Evolutionary conservation across 805 yeast species (phyloP).

Genomic region (Komagataella ulmi): DNA sequence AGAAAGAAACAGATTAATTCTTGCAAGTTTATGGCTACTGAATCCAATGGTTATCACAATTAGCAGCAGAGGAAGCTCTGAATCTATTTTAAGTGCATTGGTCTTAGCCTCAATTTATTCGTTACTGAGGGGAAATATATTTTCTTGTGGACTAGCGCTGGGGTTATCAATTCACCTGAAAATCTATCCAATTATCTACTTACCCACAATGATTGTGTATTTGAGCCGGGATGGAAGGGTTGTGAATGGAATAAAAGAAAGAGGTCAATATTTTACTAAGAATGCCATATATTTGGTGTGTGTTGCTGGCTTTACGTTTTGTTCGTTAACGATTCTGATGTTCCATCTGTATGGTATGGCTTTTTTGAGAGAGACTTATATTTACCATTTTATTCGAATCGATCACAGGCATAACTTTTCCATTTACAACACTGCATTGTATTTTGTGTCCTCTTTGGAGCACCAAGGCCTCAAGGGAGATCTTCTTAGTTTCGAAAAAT

Average conservation of each 20-base stretch:
- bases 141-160: constrained; percentile 33
- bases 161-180: constrained; percentile 84
- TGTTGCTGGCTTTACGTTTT: constrained; percentile 19
- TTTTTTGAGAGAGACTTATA: constrained; percentile 62
- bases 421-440: constrained; percentile 64
- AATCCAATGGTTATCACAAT: constrained; percentile 95
- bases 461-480: constrained; percentile 5
- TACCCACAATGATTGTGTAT: constrained; percentile 53
- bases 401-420: constrained; percentile 97
- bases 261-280: background rate
- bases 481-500: constrained; percentile 15
- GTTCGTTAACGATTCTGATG: constrained; percentile 42
- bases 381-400: constrained; percentile 69
- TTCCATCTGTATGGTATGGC: constrained; percentile 59
- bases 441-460: constrained; percentile 35
- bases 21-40: constrained; percentile 57
- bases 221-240: constrained; percentile 12
- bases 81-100: constrained; percentile 73
- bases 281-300: background rate
- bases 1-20: constrained; percentile 7
- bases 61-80: constrained; percentile 88
- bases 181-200: constrained; percentile 80
- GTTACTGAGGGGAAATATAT: constrained; percentile 19
- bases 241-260: background rate
- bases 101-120: constrained; percentile 45